Percentiles rank a stretch among this genome's conserved stretches.
phyloP scores from a whole-genome alignment of 176 grass and related monocot species.

The Pontederia crassipes region DNA sequence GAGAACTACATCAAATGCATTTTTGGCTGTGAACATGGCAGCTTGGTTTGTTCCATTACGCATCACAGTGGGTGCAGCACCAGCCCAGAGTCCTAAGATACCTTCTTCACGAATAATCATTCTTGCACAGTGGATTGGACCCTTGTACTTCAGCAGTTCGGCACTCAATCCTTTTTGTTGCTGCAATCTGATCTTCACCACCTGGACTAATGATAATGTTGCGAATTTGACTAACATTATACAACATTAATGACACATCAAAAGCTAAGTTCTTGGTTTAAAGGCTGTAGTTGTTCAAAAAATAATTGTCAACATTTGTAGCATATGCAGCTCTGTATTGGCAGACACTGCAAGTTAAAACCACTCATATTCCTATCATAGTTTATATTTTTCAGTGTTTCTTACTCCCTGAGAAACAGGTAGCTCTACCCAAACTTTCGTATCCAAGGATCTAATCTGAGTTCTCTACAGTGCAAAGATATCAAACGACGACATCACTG shows the following conservation, averaged over 20 bases:
- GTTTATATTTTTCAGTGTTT: too few relatives aligned
- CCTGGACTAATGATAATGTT: background rate
- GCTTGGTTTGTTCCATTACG: conserved; percentile 97
- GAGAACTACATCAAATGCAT: conserved; percentile 65
- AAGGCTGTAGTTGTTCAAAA: background rate
- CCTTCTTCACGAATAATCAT: conserved; percentile 14
- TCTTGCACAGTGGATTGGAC: conserved; percentile 14
- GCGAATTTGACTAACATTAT: background rate
- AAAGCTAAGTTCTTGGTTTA: background rate
- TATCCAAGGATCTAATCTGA: too few relatives aligned
- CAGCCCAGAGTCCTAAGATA: conserved; percentile 14
- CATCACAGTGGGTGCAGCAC: conserved; percentile 26
- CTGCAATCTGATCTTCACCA: conserved; percentile 16
- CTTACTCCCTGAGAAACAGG: too few relatives aligned
- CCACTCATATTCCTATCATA: too few relatives aligned
- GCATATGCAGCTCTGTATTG: background rate
- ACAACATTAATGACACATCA: background rate
- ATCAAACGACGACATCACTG: too few relatives aligned
- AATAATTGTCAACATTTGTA: background rate
- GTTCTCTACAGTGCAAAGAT: too few relatives aligned
- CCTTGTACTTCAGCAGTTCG: conserved; percentile 15
- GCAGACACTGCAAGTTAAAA: background rate
- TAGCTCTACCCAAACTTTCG: too few relatives aligned
- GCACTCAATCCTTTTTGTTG: conserved; percentile 9
- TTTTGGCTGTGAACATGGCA: conserved; percentile 95